Conservation (phyloP, 306 rosid species). For the Malus domestica region ASM211411v1 NC_041795.1:36212001-36212500, state of each 20-base stretch:
- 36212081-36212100: slow-evolving; percentile 1
- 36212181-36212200: slow-evolving; percentile 98
- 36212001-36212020: slow-evolving; percentile 99
- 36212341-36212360: slow-evolving; percentile 14
- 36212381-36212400: slow-evolving; percentile 92
- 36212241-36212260: slow-evolving; percentile 95
- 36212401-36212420: slow-evolving; percentile 98
- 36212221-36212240: slow-evolving; percentile 95
- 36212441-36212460: slow-evolving; percentile 1
- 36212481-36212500: slow-evolving; percentile 63
- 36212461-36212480: slow-evolving; percentile 19
- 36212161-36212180: slow-evolving; percentile 95
- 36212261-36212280: slow-evolving; percentile 84
- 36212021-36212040: slow-evolving; percentile 86
- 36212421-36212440: slow-evolving; percentile 40
- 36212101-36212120: neutral
- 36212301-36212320: neutral
- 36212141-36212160: slow-evolving; percentile 39
- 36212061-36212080: slow-evolving; percentile 29
- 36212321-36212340: neutral
- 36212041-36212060: slow-evolving; percentile 99
- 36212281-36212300: slow-evolving; percentile 52
- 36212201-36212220: slow-evolving; percentile 99
- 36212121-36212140: slow-evolving; percentile 12
- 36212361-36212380: slow-evolving; percentile 78